Conservation (phyloP, 1,284 basidiomycete genomes). For the Coniophora puteana region DNA sequence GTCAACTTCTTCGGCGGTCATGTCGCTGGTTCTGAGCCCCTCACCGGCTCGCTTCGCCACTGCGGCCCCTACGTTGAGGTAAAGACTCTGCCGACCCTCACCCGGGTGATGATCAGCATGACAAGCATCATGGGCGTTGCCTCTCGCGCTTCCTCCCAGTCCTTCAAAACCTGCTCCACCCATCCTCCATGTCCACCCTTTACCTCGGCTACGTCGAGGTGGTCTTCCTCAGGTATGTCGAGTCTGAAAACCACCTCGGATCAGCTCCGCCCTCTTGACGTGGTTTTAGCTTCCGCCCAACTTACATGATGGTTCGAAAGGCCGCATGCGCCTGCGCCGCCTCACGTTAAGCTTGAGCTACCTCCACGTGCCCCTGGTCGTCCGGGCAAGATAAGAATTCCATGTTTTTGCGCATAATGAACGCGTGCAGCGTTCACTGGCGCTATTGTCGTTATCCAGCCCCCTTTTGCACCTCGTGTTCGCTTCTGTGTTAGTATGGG, state of each 20-base stretch:
- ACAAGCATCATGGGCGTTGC: constrained; percentile 93
- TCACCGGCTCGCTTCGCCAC: constrained; percentile 82
- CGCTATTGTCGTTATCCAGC: constrained; percentile 92
- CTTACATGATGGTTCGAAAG: constrained; percentile 81
- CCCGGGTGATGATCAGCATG: constrained; percentile 92
- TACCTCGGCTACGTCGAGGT: too few species aligned
- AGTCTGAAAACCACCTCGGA: constrained; percentile 64
- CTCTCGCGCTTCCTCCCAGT: constrained; percentile 42
- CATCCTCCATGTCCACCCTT: constrained; percentile 23
- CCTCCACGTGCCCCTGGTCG: constrained; percentile 80
- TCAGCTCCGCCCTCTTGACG: constrained; percentile 61
- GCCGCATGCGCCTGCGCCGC: constrained; percentile 78
- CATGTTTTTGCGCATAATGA: constrained; percentile 87
- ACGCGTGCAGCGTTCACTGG: constrained; percentile 81
- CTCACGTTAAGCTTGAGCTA: constrained; percentile 96
- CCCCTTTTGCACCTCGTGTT: constrained; percentile 86
- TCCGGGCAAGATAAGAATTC: constrained; percentile 95
- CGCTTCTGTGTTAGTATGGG: constrained; percentile 93
- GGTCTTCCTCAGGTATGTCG: too few species aligned
- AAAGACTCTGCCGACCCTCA: constrained; percentile 88
- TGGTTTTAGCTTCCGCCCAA: constrained; percentile 74
- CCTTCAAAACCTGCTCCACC: constrained; percentile 14
- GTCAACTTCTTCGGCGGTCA: constrained; percentile 98
- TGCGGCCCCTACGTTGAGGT: constrained; percentile 87
- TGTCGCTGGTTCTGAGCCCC: constrained; percentile 78